Percentiles rank a stretch among this genome's conserved stretches.
Conservation (phyloP, 2,329 filamentous ascomycete species). For the Cytospora piceae region DNA sequence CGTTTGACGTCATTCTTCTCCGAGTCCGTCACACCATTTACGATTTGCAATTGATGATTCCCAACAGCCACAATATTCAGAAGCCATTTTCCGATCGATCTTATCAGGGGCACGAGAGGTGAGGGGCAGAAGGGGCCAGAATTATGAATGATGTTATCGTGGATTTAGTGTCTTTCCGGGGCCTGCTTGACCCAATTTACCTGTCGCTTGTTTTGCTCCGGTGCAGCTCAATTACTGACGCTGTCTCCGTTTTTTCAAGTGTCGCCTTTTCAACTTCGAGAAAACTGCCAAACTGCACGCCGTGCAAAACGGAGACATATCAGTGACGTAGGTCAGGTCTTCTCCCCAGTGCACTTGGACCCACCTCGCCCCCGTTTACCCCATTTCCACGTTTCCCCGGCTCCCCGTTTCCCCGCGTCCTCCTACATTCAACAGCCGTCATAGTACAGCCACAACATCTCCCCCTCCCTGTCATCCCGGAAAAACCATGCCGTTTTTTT, state of each 20-base stretch:
- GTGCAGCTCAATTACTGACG: too few relatives aligned
- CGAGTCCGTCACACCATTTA: conserved; percentile 1
- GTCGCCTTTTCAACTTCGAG: too few relatives aligned
- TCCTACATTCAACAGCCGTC: not conserved
- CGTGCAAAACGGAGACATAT: not conserved
- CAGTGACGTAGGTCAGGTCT: not conserved
- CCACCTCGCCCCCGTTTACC: not conserved
- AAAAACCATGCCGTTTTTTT: not conserved
- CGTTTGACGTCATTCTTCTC: not conserved
- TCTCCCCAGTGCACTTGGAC: not conserved
- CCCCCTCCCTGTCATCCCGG: not conserved
- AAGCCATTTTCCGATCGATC: not conserved
- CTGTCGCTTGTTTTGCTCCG: not conserved
- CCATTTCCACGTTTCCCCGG: not conserved
- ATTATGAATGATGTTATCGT: not conserved
- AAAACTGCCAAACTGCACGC: not conserved
- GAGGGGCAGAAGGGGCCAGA: not conserved
- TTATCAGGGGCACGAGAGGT: not conserved
- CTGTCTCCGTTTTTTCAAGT: not conserved
- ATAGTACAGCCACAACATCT: not conserved
- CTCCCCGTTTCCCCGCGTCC: conserved; percentile 1
- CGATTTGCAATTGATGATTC: not conserved
- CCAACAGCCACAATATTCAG: not conserved
- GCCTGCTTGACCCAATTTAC: not conserved
- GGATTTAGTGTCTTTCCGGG: not conserved